These are phyloP conservation scores for Tolypocladium capitatum DNA, from an alignment of 2,329 filamentous ascomycete species.

Conservation along the genomic window DNA sequence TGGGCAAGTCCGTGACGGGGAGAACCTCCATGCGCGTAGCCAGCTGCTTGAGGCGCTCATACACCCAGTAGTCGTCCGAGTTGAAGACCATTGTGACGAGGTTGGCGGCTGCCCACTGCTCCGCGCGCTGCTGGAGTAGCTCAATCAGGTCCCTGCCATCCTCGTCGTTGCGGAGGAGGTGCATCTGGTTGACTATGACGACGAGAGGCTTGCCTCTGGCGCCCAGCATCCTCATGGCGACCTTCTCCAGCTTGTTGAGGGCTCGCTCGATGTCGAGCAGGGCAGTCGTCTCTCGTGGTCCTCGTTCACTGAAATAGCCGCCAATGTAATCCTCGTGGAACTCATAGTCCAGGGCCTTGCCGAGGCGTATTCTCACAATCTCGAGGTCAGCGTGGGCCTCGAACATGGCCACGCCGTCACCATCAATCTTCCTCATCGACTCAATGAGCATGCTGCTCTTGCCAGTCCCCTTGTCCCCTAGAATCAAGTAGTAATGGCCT, in stretches of 20 bases:
- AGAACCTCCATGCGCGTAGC: conserved; percentile 92
- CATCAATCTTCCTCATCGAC: conserved; percentile 85
- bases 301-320: conserved; percentile 85
- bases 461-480: conserved; percentile 92
- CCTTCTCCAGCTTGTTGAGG: conserved; percentile 95
- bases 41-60: conserved; percentile 83
- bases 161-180: conserved; percentile 81
- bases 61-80: conserved; percentile 97
- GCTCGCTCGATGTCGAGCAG: conserved; percentile 91
- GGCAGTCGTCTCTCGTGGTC: conserved; percentile 81
- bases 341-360: conserved; percentile 90
- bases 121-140: conserved; percentile 85
- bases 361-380: conserved; percentile 84
- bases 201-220: conserved; percentile 57
- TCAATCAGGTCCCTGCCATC: conserved; percentile 90
- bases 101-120: conserved; percentile 89
- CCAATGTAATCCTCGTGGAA: conserved; percentile 98
- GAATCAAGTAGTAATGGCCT: conserved; percentile 82
- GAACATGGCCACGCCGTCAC: conserved; percentile 84
- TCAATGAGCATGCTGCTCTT: conserved; percentile 95
- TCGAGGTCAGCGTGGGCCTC: conserved; percentile 92
- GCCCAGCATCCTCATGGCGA: conserved; percentile 60
- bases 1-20: conserved; percentile 70
- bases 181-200: conserved; percentile 89
- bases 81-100: conserved; percentile 91